These are phyloP conservation scores for Hymenoscyphus linearis DNA, from an alignment of 2,329 filamentous ascomycete species.

Conservation along the genomic window DNA sequence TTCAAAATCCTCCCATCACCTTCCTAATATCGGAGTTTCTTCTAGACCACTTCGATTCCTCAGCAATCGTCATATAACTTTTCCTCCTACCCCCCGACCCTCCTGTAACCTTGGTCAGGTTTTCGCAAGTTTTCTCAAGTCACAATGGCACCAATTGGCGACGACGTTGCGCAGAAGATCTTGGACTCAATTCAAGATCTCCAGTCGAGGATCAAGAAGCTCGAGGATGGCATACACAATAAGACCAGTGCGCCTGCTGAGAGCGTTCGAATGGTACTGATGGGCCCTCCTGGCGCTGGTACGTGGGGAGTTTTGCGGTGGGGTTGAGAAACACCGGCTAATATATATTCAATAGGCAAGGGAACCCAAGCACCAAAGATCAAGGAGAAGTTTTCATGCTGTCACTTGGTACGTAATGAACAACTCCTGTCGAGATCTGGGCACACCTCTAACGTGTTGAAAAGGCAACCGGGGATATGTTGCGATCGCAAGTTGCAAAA, in stretches of 20 bases:
- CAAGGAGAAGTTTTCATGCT: conserved; percentile 96
- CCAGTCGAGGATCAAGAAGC: conserved; percentile 77
- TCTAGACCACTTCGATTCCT: conserved; percentile 15
- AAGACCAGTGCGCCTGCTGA: conserved; percentile 51
- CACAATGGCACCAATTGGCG: conserved; percentile 83
- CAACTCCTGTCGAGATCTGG: neutral
- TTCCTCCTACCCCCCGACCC: conserved; percentile 8
- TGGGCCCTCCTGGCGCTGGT: conserved; percentile 97
- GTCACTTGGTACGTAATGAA: conserved; percentile 72
- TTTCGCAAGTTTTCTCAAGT: conserved; percentile 22
- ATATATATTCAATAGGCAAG: conserved; percentile 63
- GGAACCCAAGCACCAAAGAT: conserved; percentile 97
- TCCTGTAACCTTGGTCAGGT: conserved; percentile 27
- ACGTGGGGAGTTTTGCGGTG: conserved; percentile 37
- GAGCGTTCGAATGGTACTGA: conserved; percentile 89
- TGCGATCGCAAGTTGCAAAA: conserved; percentile 95
- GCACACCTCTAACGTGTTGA: conserved; percentile 23
- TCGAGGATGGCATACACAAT: conserved; percentile 66
- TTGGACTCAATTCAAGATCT: conserved; percentile 79
- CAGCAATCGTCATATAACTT: conserved; percentile 1
- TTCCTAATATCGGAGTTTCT: conserved; percentile 13
- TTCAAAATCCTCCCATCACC: conserved; percentile 11
- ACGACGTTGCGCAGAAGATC: conserved; percentile 73
- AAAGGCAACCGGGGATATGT: conserved; percentile 97
- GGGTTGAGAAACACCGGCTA: conserved; percentile 19